phyloP scores from a whole-genome alignment of 306 rosid species.

The Pterocarpus santalinus region DNA sequence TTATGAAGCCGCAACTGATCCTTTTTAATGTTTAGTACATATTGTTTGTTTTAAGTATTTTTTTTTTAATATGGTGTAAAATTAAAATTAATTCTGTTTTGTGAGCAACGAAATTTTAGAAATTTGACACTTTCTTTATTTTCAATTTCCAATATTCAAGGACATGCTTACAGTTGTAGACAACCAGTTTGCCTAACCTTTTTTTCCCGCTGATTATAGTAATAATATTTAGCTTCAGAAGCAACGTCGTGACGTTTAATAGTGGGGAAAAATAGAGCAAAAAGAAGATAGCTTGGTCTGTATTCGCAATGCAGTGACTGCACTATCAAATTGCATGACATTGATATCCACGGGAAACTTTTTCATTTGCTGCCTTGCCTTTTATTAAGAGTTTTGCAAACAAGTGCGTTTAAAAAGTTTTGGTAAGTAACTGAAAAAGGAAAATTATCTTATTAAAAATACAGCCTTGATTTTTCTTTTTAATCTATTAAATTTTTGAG shows the following conservation, averaged over 20 bases:
- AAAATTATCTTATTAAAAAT: no score
- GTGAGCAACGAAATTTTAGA: not conserved
- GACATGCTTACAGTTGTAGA: not conserved
- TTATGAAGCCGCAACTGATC: not conserved
- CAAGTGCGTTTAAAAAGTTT: no score
- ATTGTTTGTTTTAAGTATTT: not conserved
- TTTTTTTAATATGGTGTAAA: not conserved
- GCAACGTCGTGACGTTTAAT: not conserved
- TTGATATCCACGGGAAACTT: not conserved
- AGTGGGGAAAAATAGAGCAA: not conserved
- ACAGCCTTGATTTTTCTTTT: no score
- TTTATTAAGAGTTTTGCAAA: not conserved
- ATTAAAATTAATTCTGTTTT: not conserved
- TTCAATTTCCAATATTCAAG: not conserved
- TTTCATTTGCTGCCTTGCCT: not conserved
- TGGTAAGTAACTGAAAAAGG: no score
- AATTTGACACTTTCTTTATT: not conserved
- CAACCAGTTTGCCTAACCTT: not conserved
- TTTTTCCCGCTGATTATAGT: not conserved
- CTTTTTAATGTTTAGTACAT: not conserved
- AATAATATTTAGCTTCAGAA: not conserved
- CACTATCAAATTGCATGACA: slow-evolving; percentile 3
- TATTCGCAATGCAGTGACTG: not conserved
- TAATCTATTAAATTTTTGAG: no score
- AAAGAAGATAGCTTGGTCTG: not conserved